Evolutionary conservation across 495 filamentous ascomycete species (phyloP), one percentile per base, ranked within the genome.

Genomic region (Neurospora tetraspora): DNA sequence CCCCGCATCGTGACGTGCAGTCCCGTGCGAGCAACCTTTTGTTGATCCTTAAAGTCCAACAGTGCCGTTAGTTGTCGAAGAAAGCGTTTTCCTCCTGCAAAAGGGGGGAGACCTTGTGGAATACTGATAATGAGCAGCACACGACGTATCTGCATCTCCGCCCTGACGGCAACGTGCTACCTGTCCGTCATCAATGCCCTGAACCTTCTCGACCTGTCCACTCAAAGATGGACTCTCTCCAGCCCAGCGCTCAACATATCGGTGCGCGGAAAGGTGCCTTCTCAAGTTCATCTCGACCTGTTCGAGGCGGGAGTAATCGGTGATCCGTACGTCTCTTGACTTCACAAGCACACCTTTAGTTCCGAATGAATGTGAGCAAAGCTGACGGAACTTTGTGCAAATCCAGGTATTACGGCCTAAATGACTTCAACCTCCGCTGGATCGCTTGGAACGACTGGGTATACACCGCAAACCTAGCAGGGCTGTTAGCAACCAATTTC

Each of bases 371-470:
- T n/a, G n/a, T n/a, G n/a, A n/a, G n/a, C n/a, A n/a, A n/a, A n/a
- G 39, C 39, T 39, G 39, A 39, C 39, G 12, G 12, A 12, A 39
- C 5, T 4, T 5, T 12, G 39, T 39, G 12, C 12, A 14, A 39
- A 39, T 1, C 12, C 12, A 42, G 86, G 85, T 75, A 73, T 69
- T 82, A 85, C 70, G 87, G 86, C 36, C 79, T 90, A 2, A 91
- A 91, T 74, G 88, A 91, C 69, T 89, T 90, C 71, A 77, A 89
- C 70, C 81, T 88, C 31, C 88, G 88, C 11, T 92, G 89, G 90
- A 79, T 92, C 37, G 84, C 83, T 5, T 78, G 84, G 65, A 83
- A 81, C 18, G 88, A 90, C 75, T 92, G 89, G 90, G 91, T 86
- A 0, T 92, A 91, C n/a, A 88, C 86, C 14, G 77, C 83, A 4